Evolutionary conservation across 73 alveolate genomes (phyloP).

Genomic region (Vitrella brassicaformis): DNA sequence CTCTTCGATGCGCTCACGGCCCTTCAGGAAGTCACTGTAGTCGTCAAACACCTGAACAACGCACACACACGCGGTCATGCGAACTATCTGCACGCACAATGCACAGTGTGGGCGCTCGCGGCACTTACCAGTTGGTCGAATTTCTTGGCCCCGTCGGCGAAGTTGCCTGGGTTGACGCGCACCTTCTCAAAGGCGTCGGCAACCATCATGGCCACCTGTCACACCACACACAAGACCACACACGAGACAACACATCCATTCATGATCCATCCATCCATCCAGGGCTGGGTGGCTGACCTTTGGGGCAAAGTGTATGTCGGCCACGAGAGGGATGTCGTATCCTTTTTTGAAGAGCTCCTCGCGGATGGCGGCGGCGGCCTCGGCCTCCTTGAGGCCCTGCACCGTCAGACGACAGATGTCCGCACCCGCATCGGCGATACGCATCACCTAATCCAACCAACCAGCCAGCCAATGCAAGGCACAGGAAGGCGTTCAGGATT

Average conservation of each 20-base stretch:
- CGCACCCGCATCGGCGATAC: too few relatives aligned
- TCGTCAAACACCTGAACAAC: not conserved
- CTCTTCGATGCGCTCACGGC: not conserved
- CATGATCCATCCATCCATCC: too few relatives aligned
- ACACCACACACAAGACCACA: too few relatives aligned
- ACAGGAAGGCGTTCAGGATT: too few relatives aligned
- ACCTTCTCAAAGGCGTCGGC: conserved; percentile 1
- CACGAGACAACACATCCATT: too few relatives aligned
- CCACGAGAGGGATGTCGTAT: conserved; percentile 35
- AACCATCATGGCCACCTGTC: not conserved
- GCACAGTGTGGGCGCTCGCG: too few relatives aligned
- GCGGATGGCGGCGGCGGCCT: not conserved
- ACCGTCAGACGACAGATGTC: not conserved
- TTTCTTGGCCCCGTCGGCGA: conserved; percentile 9
- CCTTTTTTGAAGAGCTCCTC: conserved; percentile 2
- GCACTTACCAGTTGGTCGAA: not conserved
- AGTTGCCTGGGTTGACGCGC: conserved; percentile 39
- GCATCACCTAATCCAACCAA: not conserved
- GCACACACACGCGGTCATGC: too few relatives aligned
- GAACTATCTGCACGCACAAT: too few relatives aligned
- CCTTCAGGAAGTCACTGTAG: not conserved
- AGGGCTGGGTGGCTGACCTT: conserved; percentile 31
- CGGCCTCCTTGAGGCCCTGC: not conserved
- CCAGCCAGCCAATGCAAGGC: not conserved
- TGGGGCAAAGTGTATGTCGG: conserved; percentile 36